Conservation (phyloP, 1,139 yeast genomes). For the Lodderomyces margitis region DNA sequence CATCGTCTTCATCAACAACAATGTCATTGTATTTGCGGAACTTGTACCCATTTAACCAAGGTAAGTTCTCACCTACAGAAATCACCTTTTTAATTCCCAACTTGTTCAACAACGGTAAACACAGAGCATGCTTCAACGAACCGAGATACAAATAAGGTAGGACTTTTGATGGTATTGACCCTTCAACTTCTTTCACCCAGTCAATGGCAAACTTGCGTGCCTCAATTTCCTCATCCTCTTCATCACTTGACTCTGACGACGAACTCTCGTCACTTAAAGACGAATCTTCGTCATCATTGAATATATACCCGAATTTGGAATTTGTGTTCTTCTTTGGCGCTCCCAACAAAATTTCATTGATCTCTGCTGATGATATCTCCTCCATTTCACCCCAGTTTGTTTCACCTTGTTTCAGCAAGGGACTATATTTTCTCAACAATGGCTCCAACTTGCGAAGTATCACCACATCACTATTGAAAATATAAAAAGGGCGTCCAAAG, state of each 20-base stretch:
- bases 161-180: slow-evolving; percentile 71
- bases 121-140: slow-evolving; percentile 77
- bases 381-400: slow-evolving; percentile 28
- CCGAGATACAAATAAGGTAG: slow-evolving; percentile 86
- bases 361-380: slow-evolving; percentile 27
- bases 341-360: slow-evolving; percentile 35
- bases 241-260: slow-evolving; percentile 5
- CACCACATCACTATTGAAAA: slow-evolving; percentile 72
- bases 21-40: slow-evolving; percentile 30
- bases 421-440: slow-evolving; percentile 56
- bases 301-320: slow-evolving; percentile 14
- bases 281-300: slow-evolving; percentile 3
- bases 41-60: slow-evolving; percentile 49
- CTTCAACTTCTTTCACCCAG: slow-evolving; percentile 51
- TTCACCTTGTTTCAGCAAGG: slow-evolving; percentile 24
- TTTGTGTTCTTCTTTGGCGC: slow-evolving; percentile 16
- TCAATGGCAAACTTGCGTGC: slow-evolving; percentile 13
- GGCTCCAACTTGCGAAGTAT: slow-evolving; percentile 64
- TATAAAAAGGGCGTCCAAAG: slow-evolving; percentile 76
- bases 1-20: slow-evolving; percentile 24
- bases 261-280: slow-evolving; percentile 4
- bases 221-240: slow-evolving; percentile 1
- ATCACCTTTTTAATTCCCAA: slow-evolving; percentile 75
- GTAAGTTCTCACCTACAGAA: slow-evolving; percentile 82
- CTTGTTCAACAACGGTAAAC: slow-evolving; percentile 57